Evolutionary conservation across 2,329 filamentous ascomycete genomes (phyloP).

Genomic region (Pestalotiopsis sp.): DNA sequence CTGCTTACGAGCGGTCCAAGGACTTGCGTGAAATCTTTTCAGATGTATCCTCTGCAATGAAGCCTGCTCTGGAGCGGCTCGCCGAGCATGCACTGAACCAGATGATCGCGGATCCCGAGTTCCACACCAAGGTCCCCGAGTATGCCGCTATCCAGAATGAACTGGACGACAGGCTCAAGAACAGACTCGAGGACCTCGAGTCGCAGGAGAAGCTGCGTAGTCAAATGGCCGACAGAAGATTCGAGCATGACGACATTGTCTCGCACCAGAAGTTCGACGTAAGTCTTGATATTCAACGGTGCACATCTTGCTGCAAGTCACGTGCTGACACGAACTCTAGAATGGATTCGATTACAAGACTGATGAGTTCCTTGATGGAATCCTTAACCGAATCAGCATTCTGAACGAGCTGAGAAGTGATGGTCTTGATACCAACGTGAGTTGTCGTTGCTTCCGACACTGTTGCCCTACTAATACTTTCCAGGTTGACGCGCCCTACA

Average conservation of each 20-base stretch:
- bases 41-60: slow-evolving; percentile 64
- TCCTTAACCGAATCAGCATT: slow-evolving; percentile 29
- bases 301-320: slow-evolving; percentile 1
- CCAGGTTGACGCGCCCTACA: slow-evolving; percentile 30
- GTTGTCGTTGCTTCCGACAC: slow-evolving; percentile 14
- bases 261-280: slow-evolving; percentile 45
- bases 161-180: slow-evolving; percentile 48
- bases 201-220: slow-evolving; percentile 35
- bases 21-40: slow-evolving; percentile 68
- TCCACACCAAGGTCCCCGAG: slow-evolving; percentile 56
- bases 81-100: slow-evolving; percentile 62
- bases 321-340: slow-evolving; percentile 26
- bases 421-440: slow-evolving; percentile 28
- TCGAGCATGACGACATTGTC: slow-evolving; percentile 36
- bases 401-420: slow-evolving; percentile 30
- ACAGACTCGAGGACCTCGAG: slow-evolving; percentile 28
- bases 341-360: slow-evolving; percentile 29
- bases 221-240: slow-evolving; percentile 33
- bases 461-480: background rate
- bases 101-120: slow-evolving; percentile 55
- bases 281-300: slow-evolving; percentile 29
- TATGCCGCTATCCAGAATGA: slow-evolving; percentile 53
- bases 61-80: slow-evolving; percentile 67
- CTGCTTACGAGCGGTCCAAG: slow-evolving; percentile 64
- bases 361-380: slow-evolving; percentile 31